These are phyloP conservation scores for Smithsoniella earleae DNA, from an alignment of 163 green algal species.

Conservation along the genomic window DNA sequence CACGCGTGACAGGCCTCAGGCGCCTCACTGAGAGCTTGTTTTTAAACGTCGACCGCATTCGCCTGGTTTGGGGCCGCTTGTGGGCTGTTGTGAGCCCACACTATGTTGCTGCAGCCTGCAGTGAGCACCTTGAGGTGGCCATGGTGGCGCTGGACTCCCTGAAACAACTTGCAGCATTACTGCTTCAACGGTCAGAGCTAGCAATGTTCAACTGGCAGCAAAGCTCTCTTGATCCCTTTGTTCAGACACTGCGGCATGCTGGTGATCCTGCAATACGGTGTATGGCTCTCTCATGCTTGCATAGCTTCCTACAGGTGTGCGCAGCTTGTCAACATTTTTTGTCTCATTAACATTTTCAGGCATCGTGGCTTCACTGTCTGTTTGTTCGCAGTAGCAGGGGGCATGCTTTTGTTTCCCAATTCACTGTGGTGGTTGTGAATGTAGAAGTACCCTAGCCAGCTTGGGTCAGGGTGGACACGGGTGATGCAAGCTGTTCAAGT, in stretches of 20 bases:
- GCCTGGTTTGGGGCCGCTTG: slow-evolving; percentile 85
- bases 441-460: slow-evolving; percentile 4
- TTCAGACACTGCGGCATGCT: slow-evolving; percentile 25
- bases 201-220: slow-evolving; percentile 51
- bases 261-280: not conserved
- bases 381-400: not conserved
- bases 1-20: slow-evolving; percentile 1
- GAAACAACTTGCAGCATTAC: slow-evolving; percentile 56
- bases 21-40: slow-evolving; percentile 45
- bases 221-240: not conserved
- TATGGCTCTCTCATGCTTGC: slow-evolving; percentile 7
- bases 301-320: slow-evolving; percentile 26
- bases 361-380: not conserved
- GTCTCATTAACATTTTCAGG: not conserved
- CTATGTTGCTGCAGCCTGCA: slow-evolving; percentile 82
- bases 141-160: slow-evolving; percentile 68
- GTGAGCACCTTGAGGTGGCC: slow-evolving; percentile 56
- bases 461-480: slow-evolving; percentile 15
- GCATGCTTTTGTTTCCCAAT: not conserved
- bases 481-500: not conserved
- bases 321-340: not conserved
- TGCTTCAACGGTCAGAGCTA: slow-evolving; percentile 74
- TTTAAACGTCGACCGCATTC: slow-evolving; percentile 78
- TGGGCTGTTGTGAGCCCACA: slow-evolving; percentile 80
- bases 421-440: not conserved